These are phyloP conservation scores for Zea luxurians DNA, from an alignment of 176 grass and related monocot genomes.

Conservation along the genomic window DNA sequence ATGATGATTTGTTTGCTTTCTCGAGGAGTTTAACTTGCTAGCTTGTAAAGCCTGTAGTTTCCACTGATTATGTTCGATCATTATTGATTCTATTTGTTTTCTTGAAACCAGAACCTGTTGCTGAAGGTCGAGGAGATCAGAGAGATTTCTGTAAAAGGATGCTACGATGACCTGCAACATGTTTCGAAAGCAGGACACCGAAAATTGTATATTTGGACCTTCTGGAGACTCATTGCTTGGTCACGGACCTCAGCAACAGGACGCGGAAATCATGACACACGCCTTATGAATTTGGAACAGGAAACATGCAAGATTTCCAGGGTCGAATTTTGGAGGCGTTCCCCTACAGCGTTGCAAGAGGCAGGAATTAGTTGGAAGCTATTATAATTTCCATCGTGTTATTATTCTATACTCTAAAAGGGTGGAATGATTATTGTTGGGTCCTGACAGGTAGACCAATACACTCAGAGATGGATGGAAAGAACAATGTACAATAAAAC, in stretches of 20 bases:
- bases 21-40: neutral
- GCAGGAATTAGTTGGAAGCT: neutral
- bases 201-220: constrained; percentile 64
- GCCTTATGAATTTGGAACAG: neutral
- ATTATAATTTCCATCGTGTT: neutral
- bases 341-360: neutral
- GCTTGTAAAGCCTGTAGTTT: neutral
- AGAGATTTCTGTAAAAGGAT: constrained; percentile 55
- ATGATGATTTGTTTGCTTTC: neutral
- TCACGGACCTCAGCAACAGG: neutral
- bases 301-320: neutral
- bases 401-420: neutral
- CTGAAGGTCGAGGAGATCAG: constrained; percentile 70
- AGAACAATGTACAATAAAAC: no score
- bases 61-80: neutral
- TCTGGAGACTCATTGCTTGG: constrained; percentile 48
- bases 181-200: constrained; percentile 52
- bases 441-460: neutral
- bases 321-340: neutral
- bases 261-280: constrained; percentile 23
- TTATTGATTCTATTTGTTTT: constrained; percentile 12
- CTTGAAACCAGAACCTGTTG: constrained; percentile 71
- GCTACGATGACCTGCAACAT: constrained; percentile 60
- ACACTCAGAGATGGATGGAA: no score
- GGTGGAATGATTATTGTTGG: constrained; percentile 2